Percentiles rank a stretch among this genome's conserved stretches.
These are phyloP conservation scores for Aspergillus unguis DNA, from an alignment of 2,329 filamentous ascomycete species.

Conservation along the genomic window DNA sequence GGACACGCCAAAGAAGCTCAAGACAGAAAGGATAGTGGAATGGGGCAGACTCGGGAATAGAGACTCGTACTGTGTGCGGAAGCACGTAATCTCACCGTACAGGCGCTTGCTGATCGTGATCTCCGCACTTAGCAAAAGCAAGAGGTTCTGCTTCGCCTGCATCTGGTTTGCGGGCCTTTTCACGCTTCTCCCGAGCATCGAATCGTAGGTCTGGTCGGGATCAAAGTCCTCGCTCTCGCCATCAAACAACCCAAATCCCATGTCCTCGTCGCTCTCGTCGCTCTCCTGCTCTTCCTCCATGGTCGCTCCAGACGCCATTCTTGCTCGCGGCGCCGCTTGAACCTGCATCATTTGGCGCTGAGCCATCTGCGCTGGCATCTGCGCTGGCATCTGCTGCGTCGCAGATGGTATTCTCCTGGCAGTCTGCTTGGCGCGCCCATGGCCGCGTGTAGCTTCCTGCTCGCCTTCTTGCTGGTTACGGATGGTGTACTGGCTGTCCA, in stretches of 20 bases:
- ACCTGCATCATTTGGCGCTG: neutral
- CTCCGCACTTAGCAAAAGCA: conserved; percentile 11
- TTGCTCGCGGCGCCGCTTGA: neutral
- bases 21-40: conserved; percentile 5
- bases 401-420: no score
- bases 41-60: conserved; percentile 10
- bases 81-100: conserved; percentile 13
- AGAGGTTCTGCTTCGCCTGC: conserved; percentile 14
- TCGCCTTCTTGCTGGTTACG: neutral
- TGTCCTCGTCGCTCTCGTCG: neutral
- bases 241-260: neutral
- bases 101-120: conserved; percentile 10
- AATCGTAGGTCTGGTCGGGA: neutral
- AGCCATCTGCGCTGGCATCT: neutral
- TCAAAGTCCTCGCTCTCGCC: neutral
- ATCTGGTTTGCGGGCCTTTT: conserved; percentile 3
- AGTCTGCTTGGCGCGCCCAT: no score
- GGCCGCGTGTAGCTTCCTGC: neutral
- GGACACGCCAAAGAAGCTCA: conserved; percentile 11
- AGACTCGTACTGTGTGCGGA: conserved; percentile 11
- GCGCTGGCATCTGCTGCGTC: no score
- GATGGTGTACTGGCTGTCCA: neutral
- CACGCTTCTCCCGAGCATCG: neutral
- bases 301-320: neutral
- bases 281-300: neutral